phyloP scores from a whole-genome alignment of 2,329 filamentous ascomycete genomes.

The Coniochaeta prunicola region DNA sequence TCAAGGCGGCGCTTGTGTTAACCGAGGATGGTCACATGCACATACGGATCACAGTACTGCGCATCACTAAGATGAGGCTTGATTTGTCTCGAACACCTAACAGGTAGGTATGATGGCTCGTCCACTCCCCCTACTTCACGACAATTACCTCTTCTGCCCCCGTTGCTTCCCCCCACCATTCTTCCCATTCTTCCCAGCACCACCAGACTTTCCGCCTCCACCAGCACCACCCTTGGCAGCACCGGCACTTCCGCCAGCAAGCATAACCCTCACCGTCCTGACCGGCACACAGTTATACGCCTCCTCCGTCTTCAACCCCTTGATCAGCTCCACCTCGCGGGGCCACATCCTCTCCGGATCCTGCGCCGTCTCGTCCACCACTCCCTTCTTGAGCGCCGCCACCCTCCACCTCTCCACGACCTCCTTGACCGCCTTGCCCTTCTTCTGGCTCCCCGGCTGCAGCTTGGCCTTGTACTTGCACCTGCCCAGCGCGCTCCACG shows the following conservation, averaged over 20 bases:
- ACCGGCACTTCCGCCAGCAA: conserved; percentile 47
- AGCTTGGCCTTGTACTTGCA: conserved; percentile 95
- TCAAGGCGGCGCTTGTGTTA: no score
- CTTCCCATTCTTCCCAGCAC: conserved; percentile 20
- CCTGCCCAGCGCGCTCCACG: conserved; percentile 54
- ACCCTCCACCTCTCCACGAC: conserved; percentile 75
- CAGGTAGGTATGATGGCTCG: no score
- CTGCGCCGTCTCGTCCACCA: conserved; percentile 50
- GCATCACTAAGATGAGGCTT: no score
- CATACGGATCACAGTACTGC: no score
- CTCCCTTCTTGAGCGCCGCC: conserved; percentile 51
- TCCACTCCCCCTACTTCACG: not conserved
- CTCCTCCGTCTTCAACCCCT: conserved; percentile 73
- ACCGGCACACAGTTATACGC: conserved; percentile 75
- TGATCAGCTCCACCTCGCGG: conserved; percentile 76
- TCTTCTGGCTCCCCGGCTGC: conserved; percentile 84
- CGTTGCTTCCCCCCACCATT: conserved; percentile 29
- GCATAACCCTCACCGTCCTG: conserved; percentile 72
- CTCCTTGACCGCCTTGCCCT: conserved; percentile 89
- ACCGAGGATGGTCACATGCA: no score
- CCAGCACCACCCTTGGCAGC: conserved; percentile 35
- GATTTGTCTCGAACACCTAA: no score
- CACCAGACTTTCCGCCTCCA: conserved; percentile 20
- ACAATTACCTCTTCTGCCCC: conserved; percentile 30
- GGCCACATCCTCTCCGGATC: conserved; percentile 77